Evolutionary conservation across 164 flowering plant genomes (phyloP), one percentile per base, ranked within the genome.

Genomic region (Protea cynaroides): DNA sequence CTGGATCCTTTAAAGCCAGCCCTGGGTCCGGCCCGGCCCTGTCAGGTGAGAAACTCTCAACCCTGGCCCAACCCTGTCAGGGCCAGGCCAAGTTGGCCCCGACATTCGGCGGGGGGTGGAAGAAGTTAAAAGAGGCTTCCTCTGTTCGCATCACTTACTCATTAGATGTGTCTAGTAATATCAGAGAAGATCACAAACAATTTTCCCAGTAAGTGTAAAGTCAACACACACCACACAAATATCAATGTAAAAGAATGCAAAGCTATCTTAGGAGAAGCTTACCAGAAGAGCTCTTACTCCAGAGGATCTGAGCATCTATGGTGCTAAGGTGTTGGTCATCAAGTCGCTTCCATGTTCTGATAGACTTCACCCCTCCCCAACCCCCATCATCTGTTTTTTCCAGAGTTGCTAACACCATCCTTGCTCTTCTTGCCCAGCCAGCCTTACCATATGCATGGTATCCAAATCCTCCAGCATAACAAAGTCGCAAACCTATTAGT

Each of bases 361-460:
- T 89, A 12, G 90, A 84, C 77, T 89, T 82, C n/a, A 94, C 93
- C 18, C 59, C 79, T 43, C 92, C 97, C 97, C 95, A 91, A 7
- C 63, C 74, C n/a, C 83, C 87, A 0, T 76, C 70, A 10, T 62
- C 74, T n/a, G 78, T 73, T 72, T 80, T 89, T 66, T 90, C 88
- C 70, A 93, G 61, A 25, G 77, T 75, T 15, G 86, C 95, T 4
- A 74, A 71, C 59, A 91, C 96, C 57, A 94, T 84, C 68, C 98
- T 84, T 9, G 97, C 84, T 65, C 97, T 86, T 72, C 98, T 79
- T 0, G 80, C 18, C 98, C 98, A 94, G 11, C 98, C 97, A 52
- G 95, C 91, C 75, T 83, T 78, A 11, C 98, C 98, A 76, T 91
- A 94, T 10, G 98, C 98, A 75, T 94, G 98, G 76, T 94, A 94